Conservation (phyloP, 2,329 filamentous ascomycete species). For the Mariannaea elegans region DNA sequence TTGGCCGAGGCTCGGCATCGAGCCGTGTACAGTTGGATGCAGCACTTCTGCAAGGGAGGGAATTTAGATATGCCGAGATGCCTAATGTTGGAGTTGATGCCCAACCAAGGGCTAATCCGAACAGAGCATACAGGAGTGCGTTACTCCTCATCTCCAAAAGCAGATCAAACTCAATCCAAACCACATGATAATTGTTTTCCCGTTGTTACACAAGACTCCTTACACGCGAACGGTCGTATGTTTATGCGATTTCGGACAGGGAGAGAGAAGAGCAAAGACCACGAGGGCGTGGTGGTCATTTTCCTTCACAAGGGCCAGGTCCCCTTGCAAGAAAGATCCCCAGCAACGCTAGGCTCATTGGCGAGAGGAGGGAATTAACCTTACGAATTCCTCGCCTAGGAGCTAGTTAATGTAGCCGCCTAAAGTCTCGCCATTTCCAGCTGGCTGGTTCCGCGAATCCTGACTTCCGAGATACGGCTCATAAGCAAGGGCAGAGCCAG, state of each 20-base stretch:
- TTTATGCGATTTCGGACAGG: not conserved
- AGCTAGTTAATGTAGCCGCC: slow-evolving; percentile 10
- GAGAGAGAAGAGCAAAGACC: not conserved
- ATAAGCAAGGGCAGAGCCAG: not conserved
- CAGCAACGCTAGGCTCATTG: slow-evolving; percentile 4
- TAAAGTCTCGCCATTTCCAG: slow-evolving; percentile 33
- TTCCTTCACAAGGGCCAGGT: slow-evolving; percentile 2
- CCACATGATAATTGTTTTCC: not conserved
- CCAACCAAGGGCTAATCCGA: not conserved
- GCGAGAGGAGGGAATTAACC: slow-evolving; percentile 9
- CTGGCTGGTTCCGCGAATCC: slow-evolving; percentile 26
- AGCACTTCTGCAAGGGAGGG: not conserved
- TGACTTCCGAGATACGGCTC: not conserved
- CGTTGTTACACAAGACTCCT: slow-evolving; percentile 12
- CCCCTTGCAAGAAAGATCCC: slow-evolving; percentile 15
- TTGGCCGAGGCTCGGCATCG: slow-evolving; percentile 6
- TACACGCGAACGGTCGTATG: slow-evolving; percentile 5
- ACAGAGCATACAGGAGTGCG: not conserved
- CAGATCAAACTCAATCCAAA: not conserved
- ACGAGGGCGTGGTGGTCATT: not conserved
- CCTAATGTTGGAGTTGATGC: not conserved
- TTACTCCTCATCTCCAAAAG: not conserved
- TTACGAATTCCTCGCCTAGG: slow-evolving; percentile 21
- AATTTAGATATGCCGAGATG: not conserved
- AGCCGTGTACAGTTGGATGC: not conserved